These are phyloP conservation scores for Fusarium secorum DNA, from an alignment of 2,329 filamentous ascomycete species.

Conservation along the genomic window DNA sequence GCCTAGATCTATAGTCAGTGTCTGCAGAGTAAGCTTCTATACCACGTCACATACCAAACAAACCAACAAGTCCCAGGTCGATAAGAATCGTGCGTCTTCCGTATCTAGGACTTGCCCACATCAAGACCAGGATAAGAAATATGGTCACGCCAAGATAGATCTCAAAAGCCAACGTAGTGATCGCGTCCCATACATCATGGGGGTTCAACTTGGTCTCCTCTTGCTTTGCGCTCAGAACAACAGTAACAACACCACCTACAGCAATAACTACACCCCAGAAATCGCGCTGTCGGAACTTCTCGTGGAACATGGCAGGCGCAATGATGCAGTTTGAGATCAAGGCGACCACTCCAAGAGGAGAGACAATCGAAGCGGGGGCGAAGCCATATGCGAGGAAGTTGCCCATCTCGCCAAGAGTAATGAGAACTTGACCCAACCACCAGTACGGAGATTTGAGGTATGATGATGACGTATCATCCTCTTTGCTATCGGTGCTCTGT, in stretches of 20 bases:
- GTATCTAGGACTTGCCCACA: constrained; percentile 83
- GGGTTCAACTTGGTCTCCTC: constrained; percentile 92
- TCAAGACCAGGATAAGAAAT: constrained; percentile 75
- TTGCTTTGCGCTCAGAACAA: constrained; percentile 89
- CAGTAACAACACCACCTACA: constrained; percentile 85
- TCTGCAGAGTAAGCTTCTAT: neutral
- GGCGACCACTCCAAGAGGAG: constrained; percentile 94
- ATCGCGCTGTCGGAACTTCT: constrained; percentile 84
- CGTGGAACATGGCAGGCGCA: constrained; percentile 91
- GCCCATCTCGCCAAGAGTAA: constrained; percentile 90
- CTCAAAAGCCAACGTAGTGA: constrained; percentile 88
- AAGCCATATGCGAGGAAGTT: constrained; percentile 99
- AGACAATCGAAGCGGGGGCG: constrained; percentile 96
- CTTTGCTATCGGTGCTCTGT: constrained; percentile 35
- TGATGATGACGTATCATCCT: constrained; percentile 62
- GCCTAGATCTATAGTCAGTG: constrained; percentile 57
- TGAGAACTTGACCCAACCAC: constrained; percentile 94
- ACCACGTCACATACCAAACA: constrained; percentile 74
- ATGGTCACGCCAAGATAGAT: constrained; percentile 84
- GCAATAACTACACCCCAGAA: constrained; percentile 89
- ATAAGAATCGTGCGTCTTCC: constrained; percentile 89
- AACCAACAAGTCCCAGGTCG: constrained; percentile 88
- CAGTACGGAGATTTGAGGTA: constrained; percentile 94
- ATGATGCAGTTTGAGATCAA: constrained; percentile 97
- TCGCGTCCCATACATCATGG: constrained; percentile 87